phyloP scores from a whole-genome alignment of 768 basidiomycete genomes.

The Termitomyces sp. region DNA sequence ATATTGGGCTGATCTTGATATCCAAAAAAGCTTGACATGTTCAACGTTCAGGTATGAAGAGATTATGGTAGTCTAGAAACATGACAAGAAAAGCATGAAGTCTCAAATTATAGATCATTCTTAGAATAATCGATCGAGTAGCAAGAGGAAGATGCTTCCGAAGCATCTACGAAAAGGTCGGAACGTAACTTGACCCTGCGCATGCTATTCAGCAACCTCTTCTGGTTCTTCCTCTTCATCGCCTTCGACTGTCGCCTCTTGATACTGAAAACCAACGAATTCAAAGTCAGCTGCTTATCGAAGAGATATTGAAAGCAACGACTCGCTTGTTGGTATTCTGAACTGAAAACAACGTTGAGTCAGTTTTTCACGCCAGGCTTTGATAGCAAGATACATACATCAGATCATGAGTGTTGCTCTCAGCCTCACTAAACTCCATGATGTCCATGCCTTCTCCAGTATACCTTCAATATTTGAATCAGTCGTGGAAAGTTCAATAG shows the following conservation, averaged over 20 bases:
- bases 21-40: background rate
- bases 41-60: background rate
- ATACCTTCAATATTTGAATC: constrained; percentile 37
- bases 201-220: background rate
- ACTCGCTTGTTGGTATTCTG: constrained; percentile 84
- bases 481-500: background rate
- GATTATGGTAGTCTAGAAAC: background rate
- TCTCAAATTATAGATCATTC: background rate
- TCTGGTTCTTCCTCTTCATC: constrained; percentile 25
- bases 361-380: background rate
- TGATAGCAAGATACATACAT: constrained; percentile 48
- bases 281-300: background rate
- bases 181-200: background rate
- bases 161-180: background rate
- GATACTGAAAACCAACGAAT: constrained; percentile 35
- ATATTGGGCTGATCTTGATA: background rate
- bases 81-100: background rate
- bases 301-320: background rate
- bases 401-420: constrained; percentile 75
- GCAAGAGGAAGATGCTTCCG: too few species aligned
- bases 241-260: constrained; percentile 47
- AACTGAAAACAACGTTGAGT: constrained; percentile 29
- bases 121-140: background rate
- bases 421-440: constrained; percentile 83
- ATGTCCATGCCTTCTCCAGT: constrained; percentile 88